phyloP scores from a whole-genome alignment of 805 yeast species.

The Metschnikowia lochheadii region DNA sequence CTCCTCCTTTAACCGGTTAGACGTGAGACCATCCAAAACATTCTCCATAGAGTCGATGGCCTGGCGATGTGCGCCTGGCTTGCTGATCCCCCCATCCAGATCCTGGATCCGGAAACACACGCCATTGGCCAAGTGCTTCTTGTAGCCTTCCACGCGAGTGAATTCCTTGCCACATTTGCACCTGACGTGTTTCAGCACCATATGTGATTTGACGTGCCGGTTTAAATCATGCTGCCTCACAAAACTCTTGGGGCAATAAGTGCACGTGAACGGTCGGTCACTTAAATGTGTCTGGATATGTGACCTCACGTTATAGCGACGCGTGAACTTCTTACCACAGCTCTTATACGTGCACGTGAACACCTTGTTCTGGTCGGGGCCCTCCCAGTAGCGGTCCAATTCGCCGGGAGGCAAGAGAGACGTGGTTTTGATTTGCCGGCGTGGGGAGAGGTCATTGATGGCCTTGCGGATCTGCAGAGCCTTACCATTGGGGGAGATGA shows the following conservation, averaged over 20 bases:
- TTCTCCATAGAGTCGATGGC: conserved; percentile 12
- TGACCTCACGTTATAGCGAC: conserved; percentile 88
- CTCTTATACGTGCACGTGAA: conserved; percentile 71
- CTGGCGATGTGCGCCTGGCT: conserved; percentile 12
- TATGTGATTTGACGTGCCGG: conserved; percentile 85
- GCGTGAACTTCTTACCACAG: conserved; percentile 79
- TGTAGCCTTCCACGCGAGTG: conserved; percentile 83
- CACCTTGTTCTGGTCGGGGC: conserved; percentile 67
- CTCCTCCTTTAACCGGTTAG: conserved; percentile 17
- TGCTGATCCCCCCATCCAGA: conserved; percentile 7
- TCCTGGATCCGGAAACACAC: conserved; percentile 10
- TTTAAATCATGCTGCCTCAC: conserved; percentile 94
- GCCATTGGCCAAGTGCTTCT: conserved; percentile 60
- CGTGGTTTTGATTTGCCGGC: conserved; percentile 47
- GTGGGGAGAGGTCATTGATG: conserved; percentile 44
- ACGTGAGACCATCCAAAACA: conserved; percentile 17
- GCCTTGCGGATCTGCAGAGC: conserved; percentile 17
- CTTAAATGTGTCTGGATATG: conserved; percentile 96
- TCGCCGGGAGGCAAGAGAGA: conserved; percentile 86
- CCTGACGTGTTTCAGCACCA: conserved; percentile 56
- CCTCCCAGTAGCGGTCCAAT: conserved; percentile 75
- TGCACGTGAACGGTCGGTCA: conserved; percentile 88
- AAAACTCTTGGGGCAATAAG: conserved; percentile 74
- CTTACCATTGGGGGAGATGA: conserved; percentile 35
- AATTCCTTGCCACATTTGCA: conserved; percentile 96